Conservation (phyloP, 1,284 basidiomycete species). For the Anthracocystis panici-leucophaei region DNA sequence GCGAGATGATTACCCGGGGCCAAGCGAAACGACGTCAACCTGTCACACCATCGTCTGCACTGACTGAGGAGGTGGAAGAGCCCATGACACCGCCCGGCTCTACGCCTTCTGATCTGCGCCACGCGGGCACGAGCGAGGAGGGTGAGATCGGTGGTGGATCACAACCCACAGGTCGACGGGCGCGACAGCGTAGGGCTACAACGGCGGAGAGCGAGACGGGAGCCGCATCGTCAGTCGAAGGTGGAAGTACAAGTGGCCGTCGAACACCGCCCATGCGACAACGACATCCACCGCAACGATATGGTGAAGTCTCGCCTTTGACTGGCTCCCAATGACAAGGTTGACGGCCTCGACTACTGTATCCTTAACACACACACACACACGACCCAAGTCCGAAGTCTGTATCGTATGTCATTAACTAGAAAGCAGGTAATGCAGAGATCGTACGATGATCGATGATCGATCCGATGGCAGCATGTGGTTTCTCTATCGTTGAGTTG, state of each 20-base stretch:
- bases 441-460: constrained; percentile 1
- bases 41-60: background rate
- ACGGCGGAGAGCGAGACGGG: constrained; percentile 14
- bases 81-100: constrained; percentile 4
- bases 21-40: background rate
- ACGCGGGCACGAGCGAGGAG: background rate
- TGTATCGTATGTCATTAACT: background rate
- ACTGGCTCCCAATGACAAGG: constrained; percentile 1
- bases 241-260: background rate
- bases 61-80: background rate
- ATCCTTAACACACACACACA: too few relatives aligned
- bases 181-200: constrained; percentile 3
- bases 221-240: constrained; percentile 6
- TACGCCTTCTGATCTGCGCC: background rate
- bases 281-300: constrained; percentile 25
- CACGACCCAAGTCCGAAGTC: too few relatives aligned
- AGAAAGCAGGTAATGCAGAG: too few relatives aligned
- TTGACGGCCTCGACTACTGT: background rate
- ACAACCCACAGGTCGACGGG: background rate
- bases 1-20: background rate
- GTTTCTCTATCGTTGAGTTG: background rate
- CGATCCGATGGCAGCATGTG: background rate
- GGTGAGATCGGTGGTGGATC: background rate
- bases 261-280: constrained; percentile 28
- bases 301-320: constrained; percentile 10